A percentile compares a stretch with the other conserved stretches of the same genome.
phyloP scores from a whole-genome alignment of 1,139 yeast genomes.

The Kluyveromyces sp. region DNA sequence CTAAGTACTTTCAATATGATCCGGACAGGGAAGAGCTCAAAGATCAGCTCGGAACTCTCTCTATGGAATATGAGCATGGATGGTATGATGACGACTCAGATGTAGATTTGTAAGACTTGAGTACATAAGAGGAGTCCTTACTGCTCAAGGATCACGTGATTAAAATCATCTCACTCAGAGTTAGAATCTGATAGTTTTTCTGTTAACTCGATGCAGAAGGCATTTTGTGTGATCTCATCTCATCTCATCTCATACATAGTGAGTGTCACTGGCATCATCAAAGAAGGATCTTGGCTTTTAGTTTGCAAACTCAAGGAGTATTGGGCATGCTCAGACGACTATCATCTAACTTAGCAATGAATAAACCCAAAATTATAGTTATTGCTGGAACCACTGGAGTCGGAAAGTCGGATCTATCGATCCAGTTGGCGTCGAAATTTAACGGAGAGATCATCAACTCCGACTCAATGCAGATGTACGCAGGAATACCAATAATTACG shows the following conservation, averaged over 20 bases:
- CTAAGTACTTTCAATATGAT: conserved; percentile 44
- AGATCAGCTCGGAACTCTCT: conserved; percentile 45
- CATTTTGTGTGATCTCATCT: not conserved
- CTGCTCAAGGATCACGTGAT: not conserved
- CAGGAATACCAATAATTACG: conserved; percentile 66
- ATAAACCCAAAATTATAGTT: conserved; percentile 42
- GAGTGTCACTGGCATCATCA: too few species aligned
- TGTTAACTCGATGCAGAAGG: too few species aligned
- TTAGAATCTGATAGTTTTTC: too few species aligned
- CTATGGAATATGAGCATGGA: conserved; percentile 53
- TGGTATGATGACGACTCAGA: conserved; percentile 40
- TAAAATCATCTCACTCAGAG: too few species aligned
- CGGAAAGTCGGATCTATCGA: conserved; percentile 81
- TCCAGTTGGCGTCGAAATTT: conserved; percentile 68
- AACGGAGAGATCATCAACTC: conserved; percentile 92
- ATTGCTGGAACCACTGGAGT: conserved; percentile 97
- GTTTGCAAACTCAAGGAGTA: too few species aligned
- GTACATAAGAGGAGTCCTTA: too few species aligned
- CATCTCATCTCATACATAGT: too few species aligned
- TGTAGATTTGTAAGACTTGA: conserved; percentile 19
- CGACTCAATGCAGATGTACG: conserved; percentile 94
- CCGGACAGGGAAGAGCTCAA: conserved; percentile 56
- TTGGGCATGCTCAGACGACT: conserved; percentile 1
- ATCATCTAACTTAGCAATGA: conserved; percentile 1
- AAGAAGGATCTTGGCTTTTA: too few species aligned